These are phyloP conservation scores for Puccinia novopanici DNA, from an alignment of 1,284 basidiomycete genomes.

Conservation along the genomic window DNA sequence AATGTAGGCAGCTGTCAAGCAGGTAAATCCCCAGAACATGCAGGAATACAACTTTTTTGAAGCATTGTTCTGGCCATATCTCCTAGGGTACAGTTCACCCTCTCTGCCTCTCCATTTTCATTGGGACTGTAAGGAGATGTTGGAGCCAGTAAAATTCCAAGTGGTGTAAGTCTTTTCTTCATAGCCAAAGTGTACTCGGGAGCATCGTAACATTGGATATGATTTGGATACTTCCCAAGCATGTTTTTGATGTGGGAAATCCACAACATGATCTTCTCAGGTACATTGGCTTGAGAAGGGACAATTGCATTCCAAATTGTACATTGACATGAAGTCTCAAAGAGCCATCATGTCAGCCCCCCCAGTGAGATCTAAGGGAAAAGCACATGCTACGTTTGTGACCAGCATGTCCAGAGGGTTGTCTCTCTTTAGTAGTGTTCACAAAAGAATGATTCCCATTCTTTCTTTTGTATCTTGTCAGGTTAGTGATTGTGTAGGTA, in stretches of 20 bases:
- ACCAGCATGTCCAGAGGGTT: background rate
- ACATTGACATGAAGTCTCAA: background rate
- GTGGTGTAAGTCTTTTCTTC: background rate
- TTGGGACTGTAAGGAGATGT: background rate
- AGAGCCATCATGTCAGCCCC: background rate
- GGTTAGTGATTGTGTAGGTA: background rate
- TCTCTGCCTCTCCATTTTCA: slow-evolving; percentile 18
- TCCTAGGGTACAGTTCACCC: background rate
- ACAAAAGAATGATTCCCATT: slow-evolving; percentile 9
- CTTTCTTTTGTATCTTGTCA: background rate
- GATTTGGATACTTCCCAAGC: background rate
- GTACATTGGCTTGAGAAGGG: background rate
- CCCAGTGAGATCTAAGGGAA: background rate
- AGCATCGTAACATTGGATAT: background rate
- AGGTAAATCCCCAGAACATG: background rate
- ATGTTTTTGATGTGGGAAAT: background rate
- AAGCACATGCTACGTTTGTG: background rate
- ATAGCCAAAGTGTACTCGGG: background rate
- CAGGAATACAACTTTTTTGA: background rate
- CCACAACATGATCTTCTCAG: background rate
- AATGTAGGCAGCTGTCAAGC: background rate
- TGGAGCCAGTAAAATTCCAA: background rate
- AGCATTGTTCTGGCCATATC: slow-evolving; percentile 12
- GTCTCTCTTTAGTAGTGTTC: background rate
- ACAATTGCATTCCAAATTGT: background rate